Evolutionary conservation across 805 yeast genomes (phyloP).

Genomic region (Wickerhamia fluorescens): DNA sequence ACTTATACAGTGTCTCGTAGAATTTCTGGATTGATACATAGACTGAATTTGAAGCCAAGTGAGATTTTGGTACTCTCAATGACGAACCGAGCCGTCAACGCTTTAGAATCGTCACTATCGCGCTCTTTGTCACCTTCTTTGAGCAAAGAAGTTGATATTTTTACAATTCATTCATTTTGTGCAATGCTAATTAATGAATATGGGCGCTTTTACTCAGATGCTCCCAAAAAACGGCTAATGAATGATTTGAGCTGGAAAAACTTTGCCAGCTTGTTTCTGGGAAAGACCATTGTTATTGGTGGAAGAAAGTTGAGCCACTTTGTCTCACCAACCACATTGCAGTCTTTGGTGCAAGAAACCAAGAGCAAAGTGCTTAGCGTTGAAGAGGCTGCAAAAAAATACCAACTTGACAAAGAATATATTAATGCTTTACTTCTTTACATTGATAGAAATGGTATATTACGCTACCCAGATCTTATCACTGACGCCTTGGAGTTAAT

Average conservation of each 20-base stretch:
- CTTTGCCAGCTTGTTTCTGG: conserved; percentile 26
- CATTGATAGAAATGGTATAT: conserved; percentile 25
- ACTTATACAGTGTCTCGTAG: conserved; percentile 53
- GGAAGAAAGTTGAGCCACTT: conserved; percentile 17
- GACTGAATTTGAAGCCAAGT: conserved; percentile 35
- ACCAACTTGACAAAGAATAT: conserved; percentile 20
- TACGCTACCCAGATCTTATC: conserved; percentile 30
- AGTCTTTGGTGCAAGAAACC: conserved; percentile 16
- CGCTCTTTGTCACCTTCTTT: conserved; percentile 28
- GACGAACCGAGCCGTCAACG: conserved; percentile 63
- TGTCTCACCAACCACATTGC: conserved; percentile 18
- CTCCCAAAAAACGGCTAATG: conserved; percentile 26
- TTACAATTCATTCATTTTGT: conserved; percentile 63
- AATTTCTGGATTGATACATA: conserved; percentile 39
- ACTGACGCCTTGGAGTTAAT: conserved; percentile 23
- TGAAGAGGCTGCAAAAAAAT: conserved; percentile 16
- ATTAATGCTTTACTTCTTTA: conserved; percentile 20
- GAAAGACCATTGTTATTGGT: conserved; percentile 23
- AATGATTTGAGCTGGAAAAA: conserved; percentile 51
- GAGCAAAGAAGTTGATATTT: conserved; percentile 31
- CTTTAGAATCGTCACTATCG: conserved; percentile 27
- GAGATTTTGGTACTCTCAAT: conserved; percentile 57
- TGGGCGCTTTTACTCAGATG: no score
- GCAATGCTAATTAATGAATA: conserved; percentile 39
- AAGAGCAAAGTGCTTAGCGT: conserved; percentile 15